Base-by-base conservation (phyloP, 345 rosid genomes). In the Gossypium turneri region DNA sequence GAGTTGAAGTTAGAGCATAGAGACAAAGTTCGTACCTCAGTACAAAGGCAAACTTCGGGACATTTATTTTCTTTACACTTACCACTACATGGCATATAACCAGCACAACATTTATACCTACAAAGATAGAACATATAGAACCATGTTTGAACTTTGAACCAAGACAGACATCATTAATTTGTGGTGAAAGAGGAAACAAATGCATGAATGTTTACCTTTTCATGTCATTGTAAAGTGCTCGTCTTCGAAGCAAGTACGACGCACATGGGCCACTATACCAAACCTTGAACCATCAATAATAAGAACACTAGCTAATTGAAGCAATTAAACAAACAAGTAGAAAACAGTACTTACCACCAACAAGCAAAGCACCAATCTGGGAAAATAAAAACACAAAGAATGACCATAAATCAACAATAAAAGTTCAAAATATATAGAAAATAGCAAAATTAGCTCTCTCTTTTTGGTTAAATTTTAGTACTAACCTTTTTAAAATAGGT, bases 71-170 rank as follows among this genome's bases (percentile, higher is more conserved):
- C 97, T 47, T 90, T 91, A 68, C 94, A 90, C 73, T 79, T 85
- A 47, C 94, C 97, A 75, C 98, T 93, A 51, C 98, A 95, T 20
- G 99, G 98, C 98, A 91, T 86, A 75, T 90, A 95, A 47, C 99
- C 99, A 82, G 96, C 99, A 82, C 99, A 95, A 47, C 99, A 95
- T 29, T 88, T 89, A 74, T 95, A 95, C 91, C 98, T 94, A 50
- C 68, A 63, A 67, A 41, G 51, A 78, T 10, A 45, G 20, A 27
- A 73, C 15, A 24, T 34, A 47, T 12, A 22, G 72, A 24, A 17
- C 52, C 34, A 78, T 43, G 61, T 52, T 76, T 44, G 73, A 11
- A 16, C 56, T 52, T 76, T 44, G 73, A 11, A 16, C 56, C 47
- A 56, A 56, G 48, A 27, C 29, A 17, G 15, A 53, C 13, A 61